Evolutionary conservation across 768 basidiomycete species (phyloP).

Genomic region (Tylopilus vinaceipallidus): DNA sequence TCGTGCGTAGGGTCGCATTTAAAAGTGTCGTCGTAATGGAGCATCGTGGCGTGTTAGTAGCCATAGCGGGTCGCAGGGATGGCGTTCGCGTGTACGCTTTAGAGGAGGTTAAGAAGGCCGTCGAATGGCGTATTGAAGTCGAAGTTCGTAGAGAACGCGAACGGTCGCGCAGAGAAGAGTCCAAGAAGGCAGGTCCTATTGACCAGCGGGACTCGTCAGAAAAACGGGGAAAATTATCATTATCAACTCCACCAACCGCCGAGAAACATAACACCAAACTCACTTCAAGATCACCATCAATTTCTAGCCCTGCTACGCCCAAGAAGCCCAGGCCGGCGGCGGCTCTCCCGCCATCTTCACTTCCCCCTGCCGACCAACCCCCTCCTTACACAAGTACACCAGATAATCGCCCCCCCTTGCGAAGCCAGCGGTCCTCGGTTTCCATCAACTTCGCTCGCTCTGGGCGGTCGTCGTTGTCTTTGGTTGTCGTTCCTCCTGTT

Average conservation of each 20-base stretch:
- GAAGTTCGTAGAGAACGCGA: conserved; percentile 77
- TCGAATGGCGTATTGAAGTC: conserved; percentile 85
- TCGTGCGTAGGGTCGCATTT: conserved; percentile 79
- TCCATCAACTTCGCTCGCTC: conserved; percentile 45
- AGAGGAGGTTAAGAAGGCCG: conserved; percentile 80
- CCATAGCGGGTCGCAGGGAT: conserved; percentile 82
- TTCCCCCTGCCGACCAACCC: conserved; percentile 50
- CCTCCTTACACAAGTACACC: conserved; percentile 57
- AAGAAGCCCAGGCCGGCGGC: conserved; percentile 30
- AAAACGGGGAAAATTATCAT: conserved; percentile 46
- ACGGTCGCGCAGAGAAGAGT: conserved; percentile 62
- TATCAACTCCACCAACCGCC: conserved; percentile 48
- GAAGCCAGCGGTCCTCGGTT: conserved; percentile 41
- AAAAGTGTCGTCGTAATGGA: conserved; percentile 92
- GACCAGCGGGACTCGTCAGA: conserved; percentile 43
- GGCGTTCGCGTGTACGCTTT: conserved; percentile 87
- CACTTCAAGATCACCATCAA: conserved; percentile 18
- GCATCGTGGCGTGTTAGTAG: conserved; percentile 86
- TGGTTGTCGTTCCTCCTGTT: conserved; percentile 48
- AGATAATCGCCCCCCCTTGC: conserved; percentile 35
- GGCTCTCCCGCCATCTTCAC: conserved; percentile 18
- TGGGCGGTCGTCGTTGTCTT: conserved; percentile 53
- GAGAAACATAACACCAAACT: conserved; percentile 22
- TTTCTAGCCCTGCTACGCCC: conserved; percentile 14
- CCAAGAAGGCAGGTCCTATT: conserved; percentile 48